Evolutionary conservation across 164 flowering plant species (phyloP), one percentile per base, ranked within the genome.

Genomic region (Tinospora cordifolia): DNA sequence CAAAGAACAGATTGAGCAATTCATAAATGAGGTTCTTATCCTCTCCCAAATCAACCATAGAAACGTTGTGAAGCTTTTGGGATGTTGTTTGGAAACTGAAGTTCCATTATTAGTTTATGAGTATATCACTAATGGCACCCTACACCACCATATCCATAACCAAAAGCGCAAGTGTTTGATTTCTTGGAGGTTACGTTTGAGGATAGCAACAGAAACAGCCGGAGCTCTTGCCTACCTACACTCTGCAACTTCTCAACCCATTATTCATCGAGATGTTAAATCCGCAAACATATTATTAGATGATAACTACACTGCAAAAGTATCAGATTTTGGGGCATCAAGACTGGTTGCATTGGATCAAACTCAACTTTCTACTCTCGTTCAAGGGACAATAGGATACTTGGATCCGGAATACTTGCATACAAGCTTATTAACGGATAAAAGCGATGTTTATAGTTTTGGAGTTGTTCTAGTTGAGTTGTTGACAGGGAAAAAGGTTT

Each of bases 31-130:
- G 26, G 27, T 69, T 17, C 14, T 11, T 1, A 69, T 69, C n/a
- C 38, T 69, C 21, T 54, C 71, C 6, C 63, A 69, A 15, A 36
- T 69, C 26, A 54, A 69, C 47, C 71, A 69, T 27, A 19, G 27
- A 25, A 69, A 69, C 21, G 63, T 69, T 0, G 71, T 69, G 26
- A 69, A 69, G 27, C 63, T 69, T 1, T 44, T 69, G 30, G 71
- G 71, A 6, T 68, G 40, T 27, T 66, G 69, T 46, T 26, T 66
- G 24, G 69, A 66, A 22, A 46, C 54, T 19, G 40, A 66, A 66
- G 69, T 66, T 66, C 69, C 69, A 25, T 66, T 66, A 15, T 19
- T 66, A 26, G 69, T 66, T 44, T 66, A 66, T 26, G 69, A 66
- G 17, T 66, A 10, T 10, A 19, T 49, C 24, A 26, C 21, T 2